Evolutionary conservation across 2,329 filamentous ascomycete species (phyloP).

Genomic region (Acephala macrosclerotiorum): DNA sequence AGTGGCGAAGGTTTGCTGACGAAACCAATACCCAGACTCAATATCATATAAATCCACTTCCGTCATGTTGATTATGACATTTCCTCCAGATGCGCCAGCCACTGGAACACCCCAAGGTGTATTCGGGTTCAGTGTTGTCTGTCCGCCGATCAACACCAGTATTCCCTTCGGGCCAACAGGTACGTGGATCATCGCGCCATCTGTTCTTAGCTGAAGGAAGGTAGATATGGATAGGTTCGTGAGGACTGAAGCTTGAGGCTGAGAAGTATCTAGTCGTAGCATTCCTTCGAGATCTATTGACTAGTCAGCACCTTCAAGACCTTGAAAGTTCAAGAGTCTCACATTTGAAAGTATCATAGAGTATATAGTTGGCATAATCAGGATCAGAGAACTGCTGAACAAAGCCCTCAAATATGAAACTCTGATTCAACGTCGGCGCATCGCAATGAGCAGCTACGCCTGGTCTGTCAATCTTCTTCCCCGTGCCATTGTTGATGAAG

Average conservation of each 20-base stretch:
- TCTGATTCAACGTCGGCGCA: constrained; percentile 16
- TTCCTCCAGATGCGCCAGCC: constrained; percentile 11
- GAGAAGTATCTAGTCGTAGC: constrained; percentile 12
- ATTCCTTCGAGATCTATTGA: constrained; percentile 16
- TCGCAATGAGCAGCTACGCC: constrained; percentile 23
- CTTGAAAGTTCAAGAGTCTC: neutral
- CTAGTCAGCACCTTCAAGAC: neutral
- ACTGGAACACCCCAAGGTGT: constrained; percentile 23
- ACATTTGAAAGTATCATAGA: constrained; percentile 17
- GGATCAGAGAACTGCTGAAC: constrained; percentile 15
- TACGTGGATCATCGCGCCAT: constrained; percentile 23
- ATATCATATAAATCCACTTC: constrained; percentile 24
- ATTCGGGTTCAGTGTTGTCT: constrained; percentile 16
- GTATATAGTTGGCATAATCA: constrained; percentile 14
- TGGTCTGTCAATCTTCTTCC: constrained; percentile 18
- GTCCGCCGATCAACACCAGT: constrained; percentile 18
- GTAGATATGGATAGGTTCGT: constrained; percentile 19
- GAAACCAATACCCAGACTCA: constrained; percentile 20
- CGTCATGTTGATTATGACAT: constrained; percentile 20
- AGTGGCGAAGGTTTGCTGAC: constrained; percentile 15
- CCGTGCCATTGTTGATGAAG: constrained; percentile 8
- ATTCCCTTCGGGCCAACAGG: constrained; percentile 20
- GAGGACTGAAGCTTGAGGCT: constrained; percentile 3
- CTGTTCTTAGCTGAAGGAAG: constrained; percentile 16
- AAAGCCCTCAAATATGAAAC: constrained; percentile 20